Evolutionary conservation across 306 rosid species (phyloP), one percentile per base, ranked within the genome.

Genomic region (Rosa persica): DNA sequence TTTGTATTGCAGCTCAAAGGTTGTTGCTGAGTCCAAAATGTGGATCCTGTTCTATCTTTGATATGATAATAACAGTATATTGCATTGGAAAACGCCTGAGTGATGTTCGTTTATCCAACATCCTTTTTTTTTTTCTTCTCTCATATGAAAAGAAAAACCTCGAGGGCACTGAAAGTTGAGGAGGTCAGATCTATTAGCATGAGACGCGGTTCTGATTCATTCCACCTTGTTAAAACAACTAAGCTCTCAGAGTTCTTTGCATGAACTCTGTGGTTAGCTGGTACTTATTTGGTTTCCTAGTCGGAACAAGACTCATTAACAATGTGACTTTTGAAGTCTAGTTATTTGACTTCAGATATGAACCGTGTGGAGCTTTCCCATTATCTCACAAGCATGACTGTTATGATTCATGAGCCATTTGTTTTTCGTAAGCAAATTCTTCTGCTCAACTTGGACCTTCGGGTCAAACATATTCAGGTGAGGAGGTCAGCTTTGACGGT

Each of bases 1-100:
- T 81, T 80, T 80, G 79, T 84, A 74, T 55, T 76, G 68, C 77
- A 73, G 77, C 64, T 67, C 25, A 72, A 54, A 42, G 64, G 47
- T 67, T 80, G 66, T 44, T 76, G 57, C 27, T 52, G 68, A 68
- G 38, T 57, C 67, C 78, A 52, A 40, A 70, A 51, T 70, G 70
- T 61, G 52, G 57, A 65, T 47, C 61, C 66, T 13, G 67, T 66
- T 66, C 17, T 51, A 13, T 23, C 68, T 74, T 57, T 57, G 42
- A 58, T 42, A 58, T 74, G 69, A 57, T 40, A 15, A 58, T 40
- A 42, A 42, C n/a, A 40, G 23, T 57, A 66, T 42, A 12, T 22
- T 67, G 30, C 71, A 15, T 42, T 66, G 38, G 12, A 46, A 48
- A 36, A 20, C 65, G 5, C 48, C 17, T 0, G 20, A 40, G 11